A percentile compares a stretch with the other conserved stretches of the same genome.
Evolutionary conservation across 768 basidiomycete species (phyloP).

Genomic region (Leccinum aurantiacum): DNA sequence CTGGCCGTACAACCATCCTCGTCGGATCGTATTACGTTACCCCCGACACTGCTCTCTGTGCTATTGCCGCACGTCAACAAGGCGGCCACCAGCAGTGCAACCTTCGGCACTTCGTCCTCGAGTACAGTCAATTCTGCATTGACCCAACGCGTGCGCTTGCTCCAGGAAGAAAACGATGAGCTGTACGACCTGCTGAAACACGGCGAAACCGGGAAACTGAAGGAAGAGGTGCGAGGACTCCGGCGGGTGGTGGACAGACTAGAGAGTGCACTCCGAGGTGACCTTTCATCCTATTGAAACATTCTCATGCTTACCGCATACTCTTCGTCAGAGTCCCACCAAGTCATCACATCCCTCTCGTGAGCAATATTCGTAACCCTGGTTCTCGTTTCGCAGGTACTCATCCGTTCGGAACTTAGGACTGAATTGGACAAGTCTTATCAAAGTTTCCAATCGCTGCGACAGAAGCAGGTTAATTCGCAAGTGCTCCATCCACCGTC

Average conservation of each 20-base stretch:
- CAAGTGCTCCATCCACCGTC: conserved; percentile 38
- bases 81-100: conserved; percentile 31
- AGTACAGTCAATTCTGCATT: conserved; percentile 72
- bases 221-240: conserved; percentile 76
- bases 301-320: conserved; percentile 7
- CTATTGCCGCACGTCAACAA: conserved; percentile 65
- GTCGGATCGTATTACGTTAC: conserved; percentile 65
- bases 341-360: conserved; percentile 69
- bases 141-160: conserved; percentile 64
- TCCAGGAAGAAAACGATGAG: conserved; percentile 89
- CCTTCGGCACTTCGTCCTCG: conserved; percentile 37
- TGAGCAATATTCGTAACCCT: conserved; percentile 39
- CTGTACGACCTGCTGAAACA: conserved; percentile 72
- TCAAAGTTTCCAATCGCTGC: conserved; percentile 53
- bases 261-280: conserved; percentile 77
- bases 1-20: conserved; percentile 60
- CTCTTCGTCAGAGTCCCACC: conserved; percentile 66
- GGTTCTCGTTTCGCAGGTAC: conserved; percentile 10
- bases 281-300: conserved; percentile 8
- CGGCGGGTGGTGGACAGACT: conserved; percentile 65
- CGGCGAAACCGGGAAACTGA: conserved; percentile 76
- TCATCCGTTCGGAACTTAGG: conserved; percentile 39
- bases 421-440: conserved; percentile 78
- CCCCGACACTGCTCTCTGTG: conserved; percentile 66
- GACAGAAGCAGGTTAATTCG: conserved; percentile 38